Conservation (phyloP, 1,284 basidiomycete genomes). For the Garcileccinum viscosum region DNA sequence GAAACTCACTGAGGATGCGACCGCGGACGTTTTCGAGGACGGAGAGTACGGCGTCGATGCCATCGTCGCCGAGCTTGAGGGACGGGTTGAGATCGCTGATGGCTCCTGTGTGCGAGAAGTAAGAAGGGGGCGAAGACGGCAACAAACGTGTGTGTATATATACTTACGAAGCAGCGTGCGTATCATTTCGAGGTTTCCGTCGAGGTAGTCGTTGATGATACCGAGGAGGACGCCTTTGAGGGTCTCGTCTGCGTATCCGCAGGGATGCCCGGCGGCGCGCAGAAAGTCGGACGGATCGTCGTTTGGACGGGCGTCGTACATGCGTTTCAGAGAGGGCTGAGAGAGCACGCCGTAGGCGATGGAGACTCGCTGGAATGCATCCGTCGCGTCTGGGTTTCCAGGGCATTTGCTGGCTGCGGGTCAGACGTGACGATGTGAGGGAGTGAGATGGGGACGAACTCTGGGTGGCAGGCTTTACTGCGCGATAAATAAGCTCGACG, state of each 20-base stretch:
- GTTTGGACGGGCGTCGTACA: constrained; percentile 69
- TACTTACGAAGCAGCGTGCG: constrained; percentile 73
- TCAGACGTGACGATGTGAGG: constrained; percentile 7
- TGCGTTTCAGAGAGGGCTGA: constrained; percentile 68
- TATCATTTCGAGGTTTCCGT: constrained; percentile 84
- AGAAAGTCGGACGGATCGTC: constrained; percentile 59
- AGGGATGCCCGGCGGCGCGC: constrained; percentile 49
- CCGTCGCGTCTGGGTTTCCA: constrained; percentile 74
- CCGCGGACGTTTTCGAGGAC: constrained; percentile 70
- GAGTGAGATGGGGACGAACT: constrained; percentile 54
- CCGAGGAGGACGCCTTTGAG: constrained; percentile 75
- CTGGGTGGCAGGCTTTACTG: constrained; percentile 83
- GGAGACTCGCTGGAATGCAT: constrained; percentile 85
- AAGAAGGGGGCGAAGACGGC: not conserved
- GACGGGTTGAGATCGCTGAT: constrained; percentile 77
- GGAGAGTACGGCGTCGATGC: constrained; percentile 68
- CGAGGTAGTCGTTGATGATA: constrained; percentile 81
- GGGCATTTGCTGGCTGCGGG: constrained; percentile 73
- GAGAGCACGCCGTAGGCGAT: constrained; percentile 84
- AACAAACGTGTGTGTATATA: not conserved
- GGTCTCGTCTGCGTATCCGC: constrained; percentile 73
- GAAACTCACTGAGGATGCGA: constrained; percentile 65
- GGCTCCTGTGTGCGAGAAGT: constrained; percentile 59
- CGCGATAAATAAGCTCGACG: constrained; percentile 79
- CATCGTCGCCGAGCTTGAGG: constrained; percentile 72